Evolutionary conservation across 495 filamentous ascomycete genomes (phyloP).

Genomic region (Xylaria longipes): DNA sequence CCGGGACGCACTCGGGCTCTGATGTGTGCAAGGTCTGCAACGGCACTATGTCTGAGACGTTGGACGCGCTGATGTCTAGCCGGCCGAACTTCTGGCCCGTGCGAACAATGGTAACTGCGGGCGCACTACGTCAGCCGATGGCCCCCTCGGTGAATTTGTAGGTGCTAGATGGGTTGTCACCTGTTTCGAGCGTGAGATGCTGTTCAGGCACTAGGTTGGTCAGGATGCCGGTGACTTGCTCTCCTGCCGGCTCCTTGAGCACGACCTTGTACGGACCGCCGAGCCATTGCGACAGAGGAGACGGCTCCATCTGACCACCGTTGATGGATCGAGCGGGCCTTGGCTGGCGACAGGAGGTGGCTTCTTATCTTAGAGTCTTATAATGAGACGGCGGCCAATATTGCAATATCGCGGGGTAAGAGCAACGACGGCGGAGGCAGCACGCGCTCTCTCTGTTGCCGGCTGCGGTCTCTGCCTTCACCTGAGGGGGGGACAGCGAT

Average conservation of each 20-base stretch:
- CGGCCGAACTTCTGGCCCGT: conserved; percentile 30
- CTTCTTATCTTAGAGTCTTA: background rate
- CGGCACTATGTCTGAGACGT: conserved; percentile 47
- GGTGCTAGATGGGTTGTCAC: conserved; percentile 52
- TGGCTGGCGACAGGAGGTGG: background rate
- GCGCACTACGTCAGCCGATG: conserved; percentile 20
- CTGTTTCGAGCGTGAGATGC: conserved; percentile 77
- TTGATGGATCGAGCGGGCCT: background rate
- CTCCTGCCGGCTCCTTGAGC: conserved; percentile 62
- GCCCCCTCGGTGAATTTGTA: background rate
- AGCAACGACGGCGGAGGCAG: background rate
- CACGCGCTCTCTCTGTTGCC: background rate
- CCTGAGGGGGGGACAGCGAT: background rate
- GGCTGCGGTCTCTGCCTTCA: background rate
- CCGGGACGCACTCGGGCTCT: background rate
- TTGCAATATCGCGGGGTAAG: background rate
- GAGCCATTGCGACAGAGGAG: conserved; percentile 35
- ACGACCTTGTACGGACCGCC: conserved; percentile 32
- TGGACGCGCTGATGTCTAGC: conserved; percentile 34
- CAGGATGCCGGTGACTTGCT: conserved; percentile 74
- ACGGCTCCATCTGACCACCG: conserved; percentile 28
- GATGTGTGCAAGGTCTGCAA: conserved; percentile 55
- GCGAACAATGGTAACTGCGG: conserved; percentile 28
- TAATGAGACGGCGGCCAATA: background rate
- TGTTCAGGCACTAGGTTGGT: conserved; percentile 71